Percentiles rank a stretch among this genome's conserved stretches.
Evolutionary conservation across 306 rosid genomes (phyloP).

Genomic region (Fragaria nilgerrensis): DNA sequence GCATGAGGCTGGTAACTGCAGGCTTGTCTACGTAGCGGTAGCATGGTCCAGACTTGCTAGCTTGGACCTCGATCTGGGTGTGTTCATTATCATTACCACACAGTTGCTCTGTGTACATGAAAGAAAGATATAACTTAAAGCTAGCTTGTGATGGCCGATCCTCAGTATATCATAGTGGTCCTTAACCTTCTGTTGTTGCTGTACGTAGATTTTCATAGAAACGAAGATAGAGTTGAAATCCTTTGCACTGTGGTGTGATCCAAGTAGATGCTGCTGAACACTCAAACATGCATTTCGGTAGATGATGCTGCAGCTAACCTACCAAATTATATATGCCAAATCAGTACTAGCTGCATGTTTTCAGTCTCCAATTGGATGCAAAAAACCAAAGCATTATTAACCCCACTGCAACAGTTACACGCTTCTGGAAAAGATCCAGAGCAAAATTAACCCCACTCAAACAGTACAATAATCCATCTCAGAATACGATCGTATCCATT

Average conservation of each 20-base stretch:
- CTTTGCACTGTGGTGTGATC: not conserved
- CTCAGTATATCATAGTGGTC: not conserved
- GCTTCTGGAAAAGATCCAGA: constrained; percentile 7
- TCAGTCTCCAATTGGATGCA: not conserved
- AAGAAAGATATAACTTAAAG: not conserved
- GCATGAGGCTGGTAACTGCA: not conserved
- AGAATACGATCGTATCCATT: not conserved
- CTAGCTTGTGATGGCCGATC: not conserved
- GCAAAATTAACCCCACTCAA: not conserved
- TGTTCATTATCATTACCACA: not conserved
- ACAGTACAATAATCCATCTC: not conserved
- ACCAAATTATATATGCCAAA: not conserved
- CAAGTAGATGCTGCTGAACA: not conserved
- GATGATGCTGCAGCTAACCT: not conserved
- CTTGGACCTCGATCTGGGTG: not conserved
- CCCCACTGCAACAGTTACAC: constrained; percentile 1
- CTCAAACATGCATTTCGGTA: not conserved
- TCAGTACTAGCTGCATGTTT: not conserved
- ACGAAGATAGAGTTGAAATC: not conserved
- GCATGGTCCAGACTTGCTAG: constrained; percentile 7
- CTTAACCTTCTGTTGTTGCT: not conserved
- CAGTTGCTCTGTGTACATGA: not conserved
- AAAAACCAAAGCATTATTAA: not conserved
- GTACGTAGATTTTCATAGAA: not conserved
- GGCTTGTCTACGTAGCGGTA: not conserved